Evolutionary conservation across 192 early-diverging fungal species (phyloP).

Genomic region (Mortierella hygrophila): DNA sequence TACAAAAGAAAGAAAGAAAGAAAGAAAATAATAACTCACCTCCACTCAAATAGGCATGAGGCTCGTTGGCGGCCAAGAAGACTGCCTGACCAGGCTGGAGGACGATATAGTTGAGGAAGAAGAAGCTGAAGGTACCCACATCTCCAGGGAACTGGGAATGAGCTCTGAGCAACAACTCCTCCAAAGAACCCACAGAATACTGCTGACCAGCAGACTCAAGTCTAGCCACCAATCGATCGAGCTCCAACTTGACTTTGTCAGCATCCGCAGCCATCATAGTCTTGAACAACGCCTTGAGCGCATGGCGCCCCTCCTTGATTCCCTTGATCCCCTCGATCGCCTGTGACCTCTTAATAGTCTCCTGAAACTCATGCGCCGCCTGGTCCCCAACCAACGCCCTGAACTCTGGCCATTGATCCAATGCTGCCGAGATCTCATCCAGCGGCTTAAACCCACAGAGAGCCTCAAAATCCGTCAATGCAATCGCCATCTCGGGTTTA

Average conservation of each 20-base stretch:
- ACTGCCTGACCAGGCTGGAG: slow-evolving; percentile 90
- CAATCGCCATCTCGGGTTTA: slow-evolving; percentile 98
- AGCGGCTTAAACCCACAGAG: slow-evolving; percentile 94
- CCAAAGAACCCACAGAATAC: slow-evolving; percentile 43
- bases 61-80: slow-evolving; percentile 96
- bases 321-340: slow-evolving; percentile 44
- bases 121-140: slow-evolving; percentile 88
- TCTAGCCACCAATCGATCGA: slow-evolving; percentile 69
- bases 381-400: slow-evolving; percentile 71
- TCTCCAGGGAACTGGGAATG: slow-evolving; percentile 91
- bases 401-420: slow-evolving; percentile 87
- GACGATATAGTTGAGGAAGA: slow-evolving; percentile 90
- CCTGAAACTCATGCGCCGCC: slow-evolving; percentile 58
- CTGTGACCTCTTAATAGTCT: slow-evolving; percentile 57
- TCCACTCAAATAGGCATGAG: slow-evolving; percentile 95
- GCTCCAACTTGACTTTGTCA: slow-evolving; percentile 62
- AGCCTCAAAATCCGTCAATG: slow-evolving; percentile 94
- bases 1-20: background rate
- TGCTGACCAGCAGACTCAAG: slow-evolving; percentile 28
- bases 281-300: slow-evolving; percentile 68
- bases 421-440: slow-evolving; percentile 74
- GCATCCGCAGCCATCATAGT: slow-evolving; percentile 69
- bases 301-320: slow-evolving; percentile 54
- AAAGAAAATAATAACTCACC: too few species aligned
- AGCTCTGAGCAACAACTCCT: slow-evolving; percentile 80